Percentiles rank a stretch among this genome's conserved stretches.
Conservation (phyloP, 2,329 filamentous ascomycete species). For the Cladosporium sp. region DNA sequence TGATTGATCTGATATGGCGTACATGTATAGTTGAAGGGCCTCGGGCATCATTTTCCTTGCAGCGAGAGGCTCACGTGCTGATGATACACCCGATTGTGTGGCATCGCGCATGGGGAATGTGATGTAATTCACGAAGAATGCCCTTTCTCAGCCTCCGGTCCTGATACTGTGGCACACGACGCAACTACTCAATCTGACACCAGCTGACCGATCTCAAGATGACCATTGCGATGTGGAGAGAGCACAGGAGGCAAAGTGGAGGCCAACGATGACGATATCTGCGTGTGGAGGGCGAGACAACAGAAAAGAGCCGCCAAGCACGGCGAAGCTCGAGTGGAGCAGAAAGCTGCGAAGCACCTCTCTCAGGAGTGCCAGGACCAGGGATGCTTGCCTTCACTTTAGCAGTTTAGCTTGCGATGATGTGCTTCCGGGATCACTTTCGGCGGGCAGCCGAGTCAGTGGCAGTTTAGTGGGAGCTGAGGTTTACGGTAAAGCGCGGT, state of each 20-base stretch:
- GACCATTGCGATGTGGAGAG: not conserved
- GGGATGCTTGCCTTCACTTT: not conserved
- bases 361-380: not conserved
- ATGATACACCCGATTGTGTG: too few species aligned
- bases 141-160: not conserved
- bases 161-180: not conserved
- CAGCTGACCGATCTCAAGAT: not conserved
- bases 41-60: not conserved
- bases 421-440: conserved; percentile 10
- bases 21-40: not conserved
- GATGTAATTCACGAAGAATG: not conserved
- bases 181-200: not conserved
- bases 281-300: not conserved
- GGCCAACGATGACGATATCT: not conserved
- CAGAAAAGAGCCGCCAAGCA: not conserved
- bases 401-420: not conserved
- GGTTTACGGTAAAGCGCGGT: not conserved
- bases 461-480: not conserved
- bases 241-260: too few species aligned
- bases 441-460: conserved; percentile 4
- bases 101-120: not conserved
- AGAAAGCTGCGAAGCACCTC: not conserved
- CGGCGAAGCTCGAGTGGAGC: conserved; percentile 7
- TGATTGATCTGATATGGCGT: too few species aligned
- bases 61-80: not conserved